These are phyloP conservation scores for Aureococcus anophagefferens DNA, from an alignment of 108 stramenopile genomes.

Conservation along the genomic window DNA sequence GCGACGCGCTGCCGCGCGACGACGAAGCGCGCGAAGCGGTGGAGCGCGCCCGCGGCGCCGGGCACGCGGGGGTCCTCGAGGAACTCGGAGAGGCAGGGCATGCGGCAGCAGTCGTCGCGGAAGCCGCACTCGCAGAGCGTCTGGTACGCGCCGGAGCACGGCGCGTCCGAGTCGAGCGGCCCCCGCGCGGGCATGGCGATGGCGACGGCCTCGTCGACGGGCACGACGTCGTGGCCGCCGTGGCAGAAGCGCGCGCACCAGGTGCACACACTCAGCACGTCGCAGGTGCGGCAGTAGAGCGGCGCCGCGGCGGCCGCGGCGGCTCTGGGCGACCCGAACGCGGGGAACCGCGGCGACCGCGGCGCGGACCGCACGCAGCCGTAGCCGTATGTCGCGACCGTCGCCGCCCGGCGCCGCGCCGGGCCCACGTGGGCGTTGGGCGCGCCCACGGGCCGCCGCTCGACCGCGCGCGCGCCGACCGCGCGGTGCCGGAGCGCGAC, in stretches of 20 bases:
- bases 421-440: not conserved
- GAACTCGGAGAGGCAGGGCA: too few relatives aligned
- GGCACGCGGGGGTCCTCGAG: too few relatives aligned
- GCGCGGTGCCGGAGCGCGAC: not conserved
- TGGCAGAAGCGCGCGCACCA: not conserved
- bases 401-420: not conserved
- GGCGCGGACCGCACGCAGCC: not conserved
- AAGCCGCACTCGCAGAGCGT: not conserved
- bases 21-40: too few relatives aligned
- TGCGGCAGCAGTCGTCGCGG: not conserved
- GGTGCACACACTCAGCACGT: not conserved
- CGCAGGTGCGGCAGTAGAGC: not conserved
- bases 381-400: not conserved
- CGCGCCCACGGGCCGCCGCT: not conserved
- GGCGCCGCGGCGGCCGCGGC: too few relatives aligned
- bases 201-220: too few relatives aligned
- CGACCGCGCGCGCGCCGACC: not conserved
- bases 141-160: not conserved
- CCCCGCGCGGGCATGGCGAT: too few relatives aligned
- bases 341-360: not conserved
- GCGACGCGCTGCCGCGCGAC: too few relatives aligned
- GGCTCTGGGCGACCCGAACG: too few relatives aligned
- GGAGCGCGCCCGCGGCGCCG: too few relatives aligned
- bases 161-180: not conserved
- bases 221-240: not conserved